A percentile compares a stretch with the other conserved stretches of the same genome.
Conservation (phyloP, 768 basidiomycete genomes). For the Pleurotus citrinopileatus region DNA sequence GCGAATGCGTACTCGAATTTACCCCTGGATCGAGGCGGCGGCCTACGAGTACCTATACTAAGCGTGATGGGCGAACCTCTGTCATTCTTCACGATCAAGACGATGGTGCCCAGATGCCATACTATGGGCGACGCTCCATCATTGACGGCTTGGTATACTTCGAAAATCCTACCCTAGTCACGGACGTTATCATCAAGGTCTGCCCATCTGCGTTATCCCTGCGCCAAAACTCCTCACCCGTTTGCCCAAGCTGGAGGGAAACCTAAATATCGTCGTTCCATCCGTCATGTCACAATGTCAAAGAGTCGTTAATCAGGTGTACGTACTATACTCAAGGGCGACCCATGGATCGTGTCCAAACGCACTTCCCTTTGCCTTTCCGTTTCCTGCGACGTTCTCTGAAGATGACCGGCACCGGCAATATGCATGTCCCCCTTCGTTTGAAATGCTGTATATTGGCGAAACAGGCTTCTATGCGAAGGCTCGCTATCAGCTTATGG, state of each 20-base stretch:
- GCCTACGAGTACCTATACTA: constrained; percentile 40
- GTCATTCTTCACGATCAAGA: constrained; percentile 48
- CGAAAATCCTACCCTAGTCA: constrained; percentile 34
- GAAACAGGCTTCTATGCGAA: constrained; percentile 12
- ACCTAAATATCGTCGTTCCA: constrained; percentile 34
- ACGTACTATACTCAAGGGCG: constrained; percentile 31
- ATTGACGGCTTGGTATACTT: constrained; percentile 44
- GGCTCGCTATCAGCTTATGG: background rate
- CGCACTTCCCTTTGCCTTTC: constrained; percentile 17
- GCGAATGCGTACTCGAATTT: background rate
- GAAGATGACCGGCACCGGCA: background rate
- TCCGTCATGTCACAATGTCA: constrained; percentile 35
- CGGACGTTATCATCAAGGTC: constrained; percentile 45
- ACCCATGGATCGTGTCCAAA: constrained; percentile 22
- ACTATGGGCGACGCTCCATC: constrained; percentile 39
- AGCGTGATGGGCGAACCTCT: constrained; percentile 34
- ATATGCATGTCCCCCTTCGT: constrained; percentile 10
- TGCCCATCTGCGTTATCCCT: background rate
- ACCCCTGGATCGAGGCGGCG: constrained; percentile 12
- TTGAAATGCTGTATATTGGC: background rate
- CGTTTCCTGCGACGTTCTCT: constrained; percentile 10
- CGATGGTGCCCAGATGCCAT: constrained; percentile 31
- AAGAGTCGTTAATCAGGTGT: constrained; percentile 27
- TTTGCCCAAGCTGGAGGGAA: constrained; percentile 36
- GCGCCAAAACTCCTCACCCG: background rate